phyloP scores from a whole-genome alignment of 2,329 filamentous ascomycete genomes.

The Aureobasidium namibiae region DNA sequence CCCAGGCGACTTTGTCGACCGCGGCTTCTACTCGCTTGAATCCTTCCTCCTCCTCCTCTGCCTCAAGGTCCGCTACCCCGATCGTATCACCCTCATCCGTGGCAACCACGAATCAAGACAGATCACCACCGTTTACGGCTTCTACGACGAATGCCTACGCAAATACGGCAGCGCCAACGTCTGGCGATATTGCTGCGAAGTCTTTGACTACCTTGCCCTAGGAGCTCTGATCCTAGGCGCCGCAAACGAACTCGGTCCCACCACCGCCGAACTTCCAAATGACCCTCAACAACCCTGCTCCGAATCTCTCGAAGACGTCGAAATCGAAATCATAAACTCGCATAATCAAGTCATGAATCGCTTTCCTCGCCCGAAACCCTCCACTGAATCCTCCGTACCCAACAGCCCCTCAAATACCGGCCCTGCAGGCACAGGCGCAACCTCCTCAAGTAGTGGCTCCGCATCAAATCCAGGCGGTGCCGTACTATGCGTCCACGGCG shows the following conservation, averaged over 20 bases:
- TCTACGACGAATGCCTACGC: slow-evolving; percentile 92
- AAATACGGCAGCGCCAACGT: slow-evolving; percentile 97
- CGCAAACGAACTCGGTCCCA: slow-evolving; percentile 46
- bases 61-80: slow-evolving; percentile 93
- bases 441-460: slow-evolving; percentile 54
- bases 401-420: slow-evolving; percentile 39
- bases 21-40: slow-evolving; percentile 95
- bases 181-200: slow-evolving; percentile 88
- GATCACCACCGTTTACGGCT: slow-evolving; percentile 95
- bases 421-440: slow-evolving; percentile 71
- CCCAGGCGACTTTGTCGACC: slow-evolving; percentile 91
- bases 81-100: slow-evolving; percentile 84
- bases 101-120: slow-evolving; percentile 87
- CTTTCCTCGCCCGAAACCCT: slow-evolving; percentile 45
- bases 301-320: slow-evolving; percentile 61
- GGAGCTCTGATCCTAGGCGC: slow-evolving; percentile 88
- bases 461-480: slow-evolving; percentile 63
- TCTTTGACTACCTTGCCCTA: slow-evolving; percentile 92
- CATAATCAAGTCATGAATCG: slow-evolving; percentile 70
- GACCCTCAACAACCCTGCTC: slow-evolving; percentile 40
- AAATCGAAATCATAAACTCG: slow-evolving; percentile 88
- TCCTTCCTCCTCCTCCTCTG: slow-evolving; percentile 92
- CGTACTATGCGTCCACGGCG: slow-evolving; percentile 91
- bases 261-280: slow-evolving; percentile 39
- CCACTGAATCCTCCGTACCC: slow-evolving; percentile 24